Evolutionary conservation across 2,329 filamentous ascomycete species (phyloP).

Genomic region (Aureobasidium melanogenum): DNA sequence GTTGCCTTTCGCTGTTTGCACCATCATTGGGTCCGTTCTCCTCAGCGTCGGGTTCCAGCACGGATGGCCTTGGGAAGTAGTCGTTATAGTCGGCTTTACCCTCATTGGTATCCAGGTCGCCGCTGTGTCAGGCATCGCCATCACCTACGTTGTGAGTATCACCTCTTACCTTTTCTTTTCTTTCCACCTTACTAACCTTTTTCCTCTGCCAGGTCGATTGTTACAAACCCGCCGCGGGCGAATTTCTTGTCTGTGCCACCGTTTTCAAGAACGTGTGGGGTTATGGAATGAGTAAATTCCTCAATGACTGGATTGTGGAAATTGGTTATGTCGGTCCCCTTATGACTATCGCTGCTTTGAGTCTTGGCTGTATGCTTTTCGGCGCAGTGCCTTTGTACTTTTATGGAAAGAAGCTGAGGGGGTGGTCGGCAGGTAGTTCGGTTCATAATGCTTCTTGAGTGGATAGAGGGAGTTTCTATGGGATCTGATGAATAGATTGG

Average conservation of each 20-base stretch:
- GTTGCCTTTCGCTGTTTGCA: constrained; percentile 34
- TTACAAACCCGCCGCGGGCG: constrained; percentile 38
- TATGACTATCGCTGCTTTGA: background rate
- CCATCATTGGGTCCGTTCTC: background rate
- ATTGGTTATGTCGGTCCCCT: background rate
- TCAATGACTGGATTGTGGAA: background rate
- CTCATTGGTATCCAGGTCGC: background rate
- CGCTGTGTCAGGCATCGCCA: background rate
- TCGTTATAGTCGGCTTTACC: background rate
- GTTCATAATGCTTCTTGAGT: background rate
- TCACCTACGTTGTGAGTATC: background rate
- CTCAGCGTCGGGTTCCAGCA: background rate
- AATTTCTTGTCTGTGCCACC: constrained; percentile 38
- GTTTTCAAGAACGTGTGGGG: constrained; percentile 32
- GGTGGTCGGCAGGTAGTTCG: background rate
- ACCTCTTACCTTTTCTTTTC: background rate
- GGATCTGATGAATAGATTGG: too few relatives aligned
- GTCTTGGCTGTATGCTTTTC: background rate
- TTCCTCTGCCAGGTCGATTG: constrained; percentile 30
- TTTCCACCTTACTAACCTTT: background rate
- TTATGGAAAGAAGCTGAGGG: background rate
- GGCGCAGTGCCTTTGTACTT: background rate
- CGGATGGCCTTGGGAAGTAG: background rate
- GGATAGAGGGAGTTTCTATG: too few relatives aligned
- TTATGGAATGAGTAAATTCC: background rate